phyloP scores from a whole-genome alignment of 2,329 filamentous ascomycete genomes.

The Xylariaceae sp. region DNA sequence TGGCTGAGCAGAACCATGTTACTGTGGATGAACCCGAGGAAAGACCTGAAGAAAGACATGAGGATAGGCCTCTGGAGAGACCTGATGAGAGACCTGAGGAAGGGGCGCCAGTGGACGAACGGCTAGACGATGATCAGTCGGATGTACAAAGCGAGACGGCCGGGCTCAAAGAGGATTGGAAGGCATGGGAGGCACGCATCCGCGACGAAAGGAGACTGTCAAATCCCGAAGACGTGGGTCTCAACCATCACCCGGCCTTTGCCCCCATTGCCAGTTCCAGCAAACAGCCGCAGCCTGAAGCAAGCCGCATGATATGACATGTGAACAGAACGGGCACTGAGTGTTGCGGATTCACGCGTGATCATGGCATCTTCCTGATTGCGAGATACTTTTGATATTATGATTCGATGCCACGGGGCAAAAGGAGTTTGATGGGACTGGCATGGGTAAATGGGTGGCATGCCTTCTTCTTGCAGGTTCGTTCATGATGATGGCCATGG shows the following conservation, averaged over 20 bases:
- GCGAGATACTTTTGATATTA: neutral
- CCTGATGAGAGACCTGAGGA: constrained; percentile 1
- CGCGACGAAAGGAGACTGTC: constrained; percentile 29
- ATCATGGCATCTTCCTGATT: neutral
- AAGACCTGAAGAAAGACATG: neutral
- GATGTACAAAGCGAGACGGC: constrained; percentile 23
- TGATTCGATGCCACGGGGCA: neutral
- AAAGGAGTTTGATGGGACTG: neutral
- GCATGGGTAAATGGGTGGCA: no score
- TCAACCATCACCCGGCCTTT: constrained; percentile 28
- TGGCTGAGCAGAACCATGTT: constrained; percentile 14
- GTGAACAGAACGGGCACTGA: neutral
- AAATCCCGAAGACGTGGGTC: constrained; percentile 14
- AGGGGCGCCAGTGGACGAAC: neutral
- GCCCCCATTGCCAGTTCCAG: constrained; percentile 15
- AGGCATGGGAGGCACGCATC: constrained; percentile 37
- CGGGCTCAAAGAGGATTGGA: constrained; percentile 34
- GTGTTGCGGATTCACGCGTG: neutral
- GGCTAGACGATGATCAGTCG: neutral
- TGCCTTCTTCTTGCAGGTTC: neutral
- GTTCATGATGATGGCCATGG: neutral
- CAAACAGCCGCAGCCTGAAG: neutral
- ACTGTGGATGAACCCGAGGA: constrained; percentile 5
- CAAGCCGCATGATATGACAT: constrained; percentile 17
- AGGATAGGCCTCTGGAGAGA: no score